phyloP scores from a whole-genome alignment of 2,329 filamentous ascomycete genomes.

The Sporothrix pallida region DNA sequence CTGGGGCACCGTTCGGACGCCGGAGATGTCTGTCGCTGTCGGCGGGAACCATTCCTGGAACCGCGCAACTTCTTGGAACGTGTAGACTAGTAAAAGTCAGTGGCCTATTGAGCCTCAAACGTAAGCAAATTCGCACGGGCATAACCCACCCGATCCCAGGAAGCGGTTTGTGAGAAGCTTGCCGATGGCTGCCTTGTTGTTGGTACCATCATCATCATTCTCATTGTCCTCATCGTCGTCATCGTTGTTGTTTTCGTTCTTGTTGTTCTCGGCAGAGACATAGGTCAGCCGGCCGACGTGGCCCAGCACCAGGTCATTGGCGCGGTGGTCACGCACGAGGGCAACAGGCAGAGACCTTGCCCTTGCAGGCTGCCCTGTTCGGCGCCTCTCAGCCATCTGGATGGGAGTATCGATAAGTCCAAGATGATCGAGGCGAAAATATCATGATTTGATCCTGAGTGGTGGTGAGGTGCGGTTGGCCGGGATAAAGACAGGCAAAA shows the following conservation, averaged over 20 bases:
- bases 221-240: constrained; percentile 19
- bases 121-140: not conserved
- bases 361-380: not conserved
- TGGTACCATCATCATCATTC: constrained; percentile 40
- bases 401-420: constrained; percentile 22
- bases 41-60: constrained; percentile 43
- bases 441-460: constrained; percentile 30
- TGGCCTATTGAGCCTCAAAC: not conserved
- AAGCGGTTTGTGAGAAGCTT: constrained; percentile 34
- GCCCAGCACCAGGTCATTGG: constrained; percentile 58
- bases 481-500: too few relatives aligned
- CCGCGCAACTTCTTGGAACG: constrained; percentile 42
- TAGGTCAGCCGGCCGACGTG: constrained; percentile 59
- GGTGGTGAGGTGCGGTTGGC: not conserved
- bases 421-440: not conserved
- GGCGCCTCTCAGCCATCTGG: constrained; percentile 41
- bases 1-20: constrained; percentile 28
- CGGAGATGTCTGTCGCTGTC: constrained; percentile 27
- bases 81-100: constrained; percentile 27
- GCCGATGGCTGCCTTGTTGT: constrained; percentile 19
- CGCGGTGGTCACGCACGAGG: constrained; percentile 44
- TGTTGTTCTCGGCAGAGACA: constrained; percentile 41
- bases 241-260: constrained; percentile 41
- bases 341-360: constrained; percentile 16
- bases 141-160: not conserved